Evolutionary conservation across 1,284 basidiomycete species (phyloP), one percentile per base, ranked within the genome.

Genomic region (Mrakiaceae sp.): DNA sequence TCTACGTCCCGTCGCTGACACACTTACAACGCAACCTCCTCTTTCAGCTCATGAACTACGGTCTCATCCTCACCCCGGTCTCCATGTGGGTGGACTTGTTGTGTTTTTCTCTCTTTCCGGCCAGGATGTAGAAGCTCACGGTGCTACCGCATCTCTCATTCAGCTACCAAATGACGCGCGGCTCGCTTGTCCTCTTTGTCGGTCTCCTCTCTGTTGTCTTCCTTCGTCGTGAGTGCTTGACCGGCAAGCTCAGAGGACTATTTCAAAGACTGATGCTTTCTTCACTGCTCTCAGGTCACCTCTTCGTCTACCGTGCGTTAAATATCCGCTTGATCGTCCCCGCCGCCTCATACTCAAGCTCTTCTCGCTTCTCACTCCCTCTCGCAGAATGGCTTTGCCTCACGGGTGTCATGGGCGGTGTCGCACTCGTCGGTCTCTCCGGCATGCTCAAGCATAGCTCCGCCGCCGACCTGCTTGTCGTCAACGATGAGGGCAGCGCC

Each of bases 51-150:
- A 97, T 97, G 94, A 96, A 96, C 72, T 81, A 94, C 70, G 94
- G 93, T 65, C 82, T 98, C 62, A 83, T 98, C 58, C 91, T 95
- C 75, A 95, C 91, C 1, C 94, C 94, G 40, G 95, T 98, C 54
- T 96, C 92, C 61, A 92, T 98, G 71, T 98, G 90, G 85, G 96
- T 68, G 96, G 96, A 53, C 90, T 94, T 11, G 84, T 98, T 64
- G 95, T 98, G 62, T 83, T 99, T 62, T 46, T 57, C n/a, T 40
- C 27, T 27, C 27, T 27, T 27, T 27, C 27, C 27, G 27, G 27
- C 27, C 27, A 27, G 27, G 27, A 27, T 27, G 27, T 27, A 27
- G 27, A 27, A 27, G 27, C 27, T 27, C 27, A 27, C 27, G 27
- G 27, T 27, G 27, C 27, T 27, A 27, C 27, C 27, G 27, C 27